Conservation (phyloP, 2,329 filamentous ascomycete genomes). For the Colletotrichum spaethianum region DNA sequence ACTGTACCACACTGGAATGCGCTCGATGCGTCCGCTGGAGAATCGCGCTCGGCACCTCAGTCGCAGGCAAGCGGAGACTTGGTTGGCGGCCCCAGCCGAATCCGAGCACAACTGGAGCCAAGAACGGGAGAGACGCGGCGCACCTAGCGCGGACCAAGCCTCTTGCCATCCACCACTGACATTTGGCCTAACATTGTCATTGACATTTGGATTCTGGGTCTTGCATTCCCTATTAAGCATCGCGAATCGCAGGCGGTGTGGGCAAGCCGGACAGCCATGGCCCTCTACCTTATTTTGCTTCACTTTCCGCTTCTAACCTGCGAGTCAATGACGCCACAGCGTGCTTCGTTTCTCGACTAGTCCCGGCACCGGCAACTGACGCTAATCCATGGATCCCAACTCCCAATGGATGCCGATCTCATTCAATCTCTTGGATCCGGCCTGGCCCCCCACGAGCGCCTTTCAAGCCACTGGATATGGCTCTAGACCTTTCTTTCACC, state of each 20-base stretch:
- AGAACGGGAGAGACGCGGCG: not conserved
- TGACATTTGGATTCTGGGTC: slow-evolving; percentile 12
- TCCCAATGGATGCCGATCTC: not conserved
- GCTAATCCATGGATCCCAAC: not conserved
- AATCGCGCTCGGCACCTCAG: not conserved
- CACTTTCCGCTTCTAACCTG: not conserved
- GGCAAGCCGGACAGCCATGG: not conserved
- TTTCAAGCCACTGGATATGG: slow-evolving; percentile 12
- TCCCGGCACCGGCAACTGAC: not conserved
- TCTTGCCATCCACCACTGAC: not conserved
- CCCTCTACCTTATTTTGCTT: not conserved
- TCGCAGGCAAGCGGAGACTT: not conserved
- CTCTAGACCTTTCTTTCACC: not conserved
- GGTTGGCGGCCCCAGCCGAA: not conserved
- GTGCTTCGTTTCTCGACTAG: not conserved
- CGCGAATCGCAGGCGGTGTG: not conserved
- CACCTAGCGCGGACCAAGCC: not conserved
- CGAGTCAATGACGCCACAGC: not conserved
- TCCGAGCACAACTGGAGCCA: not conserved
- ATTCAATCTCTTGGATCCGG: not conserved
- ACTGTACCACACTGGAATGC: not conserved
- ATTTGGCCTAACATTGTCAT: not conserved
- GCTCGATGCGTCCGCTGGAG: not conserved
- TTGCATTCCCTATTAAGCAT: not conserved
- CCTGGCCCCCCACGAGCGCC: not conserved